Evolutionary conservation across 1,284 basidiomycete species (phyloP), one percentile per base, ranked within the genome.

Genomic region (Cystobasidium sp.): DNA sequence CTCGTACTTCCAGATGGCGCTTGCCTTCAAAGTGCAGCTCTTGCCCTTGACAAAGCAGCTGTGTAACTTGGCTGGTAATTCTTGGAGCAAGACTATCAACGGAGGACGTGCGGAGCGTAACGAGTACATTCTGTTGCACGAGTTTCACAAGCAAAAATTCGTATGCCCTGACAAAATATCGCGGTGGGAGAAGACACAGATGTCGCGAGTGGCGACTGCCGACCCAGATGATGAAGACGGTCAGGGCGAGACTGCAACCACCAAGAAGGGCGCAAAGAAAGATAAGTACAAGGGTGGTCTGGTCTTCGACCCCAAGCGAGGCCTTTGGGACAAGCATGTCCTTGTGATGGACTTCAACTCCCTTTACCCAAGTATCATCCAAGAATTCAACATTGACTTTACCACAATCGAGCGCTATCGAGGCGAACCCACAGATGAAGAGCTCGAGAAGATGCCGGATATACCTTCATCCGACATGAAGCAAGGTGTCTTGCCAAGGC

Each of bases 291-390:
- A 97, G 83, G 97, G 97, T 81, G 97, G 97, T 84, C 87, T 98
- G 63, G 97, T 99, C 16, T 96, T 99, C 77, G 94, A 97, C 78
- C 97, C 97, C 0, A 97, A 97, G 84, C 87, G 93, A 74, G 94
- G 95, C 6, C 85, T 99, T 64, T 99, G 93, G 92, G 97, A 99
- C 85, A 96, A 91, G 80, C 97, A 88, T 82, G 92, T 99, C 82
- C 87, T 99, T 39, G 96, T 99, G 82, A 99, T 99, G 97, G 97
- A 99, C 84, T 99, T 99, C 88, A 99, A 99, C 84, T 98, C 94
- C 79, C 87, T 99, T 75, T 99, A 99, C 82, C 97, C 97, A 9
- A 95, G 92, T 83, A 99, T 99, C 84, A 99, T 99, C 74, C 97
- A 99, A 80, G 97, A 99, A 85, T 99, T 93, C 84, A 99, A 99